Conservation (phyloP, 345 rosid species). For the Xanthoceras sorbifolium region DNA sequence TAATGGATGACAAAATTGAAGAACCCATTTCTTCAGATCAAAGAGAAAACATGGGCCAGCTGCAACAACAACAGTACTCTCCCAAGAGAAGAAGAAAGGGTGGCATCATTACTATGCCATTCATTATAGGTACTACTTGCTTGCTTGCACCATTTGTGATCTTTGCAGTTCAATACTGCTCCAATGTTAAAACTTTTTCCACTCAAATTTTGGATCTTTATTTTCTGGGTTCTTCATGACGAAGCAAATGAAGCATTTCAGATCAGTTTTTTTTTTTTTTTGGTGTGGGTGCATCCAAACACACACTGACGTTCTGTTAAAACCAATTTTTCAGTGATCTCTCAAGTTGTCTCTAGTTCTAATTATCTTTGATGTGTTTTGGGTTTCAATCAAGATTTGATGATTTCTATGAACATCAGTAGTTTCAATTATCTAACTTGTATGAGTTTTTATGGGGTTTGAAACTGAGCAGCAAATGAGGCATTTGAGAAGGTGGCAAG, state of each 20-base stretch:
- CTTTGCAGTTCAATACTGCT: not conserved
- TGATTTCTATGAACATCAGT: no score
- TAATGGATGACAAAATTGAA: constrained; percentile 44
- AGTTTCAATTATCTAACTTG: no score
- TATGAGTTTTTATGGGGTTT: no score
- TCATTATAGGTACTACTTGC: constrained; percentile 56
- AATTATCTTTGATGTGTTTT: not conserved
- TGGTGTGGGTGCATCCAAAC: no score
- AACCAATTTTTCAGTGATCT: not conserved
- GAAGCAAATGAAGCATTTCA: not conserved
- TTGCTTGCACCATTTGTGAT: not conserved
- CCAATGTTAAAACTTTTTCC: not conserved
- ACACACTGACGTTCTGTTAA: no score
- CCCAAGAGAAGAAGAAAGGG: constrained; percentile 42
- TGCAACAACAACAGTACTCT: not conserved
- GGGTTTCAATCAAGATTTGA: no score
- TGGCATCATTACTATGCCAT: constrained; percentile 75
- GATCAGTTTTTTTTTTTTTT: not conserved
- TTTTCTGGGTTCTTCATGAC: not conserved
- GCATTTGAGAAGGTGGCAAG: constrained; percentile 82
- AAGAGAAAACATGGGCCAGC: constrained; percentile 28
- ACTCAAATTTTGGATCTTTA: not conserved
- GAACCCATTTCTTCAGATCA: constrained; percentile 31
- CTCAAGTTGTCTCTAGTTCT: not conserved
- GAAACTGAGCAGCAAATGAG: constrained; percentile 58